Evolutionary conservation across 2,329 filamentous ascomycete genomes (phyloP), one percentile per base, ranked within the genome.

Genomic region (Venturia effusa): DNA sequence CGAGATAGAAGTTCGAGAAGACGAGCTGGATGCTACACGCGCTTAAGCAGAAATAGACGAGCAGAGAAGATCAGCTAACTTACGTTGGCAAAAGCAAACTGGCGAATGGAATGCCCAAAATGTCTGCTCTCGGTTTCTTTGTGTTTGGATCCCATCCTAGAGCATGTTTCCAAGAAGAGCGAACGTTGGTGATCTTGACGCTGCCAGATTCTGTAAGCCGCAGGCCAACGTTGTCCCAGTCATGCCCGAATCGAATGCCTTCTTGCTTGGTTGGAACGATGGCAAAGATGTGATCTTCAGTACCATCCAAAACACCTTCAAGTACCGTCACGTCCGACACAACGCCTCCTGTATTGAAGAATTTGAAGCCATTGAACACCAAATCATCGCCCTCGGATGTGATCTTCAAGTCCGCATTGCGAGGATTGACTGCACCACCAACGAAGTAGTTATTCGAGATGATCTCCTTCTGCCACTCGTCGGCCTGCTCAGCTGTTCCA

Each of bases 331-430:
- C 73, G 65, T 88, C 85, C 0, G 84, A 87, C 1, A 88, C 78
- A 0, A 87, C 84, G 32, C 85, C 85, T 0, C 86, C 86, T 0
- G 85, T 88, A 69, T 85, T 88, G 77, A 88, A 88, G 73, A 82
- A 78, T 71, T 88, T 88, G 72, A 78, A 79, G 1, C 85, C 84
- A 65, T 83, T 82, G 71, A 86, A 88, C 1, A 85, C 70, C 17
- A 88, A 71, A 2, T 79, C 74, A 4, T 84, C 80, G 1, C 81
- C 83, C 0, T 83, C 77, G 1, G 77, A 72, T 0, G 77, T 83
- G 66, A 86, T 84, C 37, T 78, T 81, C 10, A 87, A 72, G 67
- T 88, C 84, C 45, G 75, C 83, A 69, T 88, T 84, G 3, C 85
- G 80, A 0, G 84, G 85, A 67, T 88, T 88, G 24, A 88, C 85